Percentiles rank a stretch among this genome's conserved stretches.
These are phyloP conservation scores for Pseudocercospora musae DNA, from an alignment of 2,329 filamentous ascomycete genomes.

Conservation along the genomic window DNA sequence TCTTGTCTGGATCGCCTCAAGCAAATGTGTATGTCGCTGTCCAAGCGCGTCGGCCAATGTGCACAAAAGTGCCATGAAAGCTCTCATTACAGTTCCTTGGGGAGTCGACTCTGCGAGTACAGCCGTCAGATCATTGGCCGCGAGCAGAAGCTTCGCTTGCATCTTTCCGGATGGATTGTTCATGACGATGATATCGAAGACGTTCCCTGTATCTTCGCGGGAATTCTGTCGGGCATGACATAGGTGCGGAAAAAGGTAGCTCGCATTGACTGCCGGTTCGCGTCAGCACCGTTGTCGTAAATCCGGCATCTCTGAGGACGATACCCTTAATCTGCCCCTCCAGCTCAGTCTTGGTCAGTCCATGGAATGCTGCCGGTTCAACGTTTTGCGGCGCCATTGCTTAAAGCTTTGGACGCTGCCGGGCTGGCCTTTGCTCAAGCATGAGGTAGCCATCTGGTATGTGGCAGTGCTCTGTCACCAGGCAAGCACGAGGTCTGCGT, in stretches of 20 bases:
- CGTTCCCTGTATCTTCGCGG: not conserved
- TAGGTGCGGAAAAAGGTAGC: not conserved
- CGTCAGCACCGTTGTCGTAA: not conserved
- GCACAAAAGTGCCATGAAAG: not conserved
- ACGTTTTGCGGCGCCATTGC: not conserved
- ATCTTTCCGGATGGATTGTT: not conserved
- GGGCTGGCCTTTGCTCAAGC: not conserved
- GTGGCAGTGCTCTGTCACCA: not conserved
- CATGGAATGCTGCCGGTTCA: not conserved
- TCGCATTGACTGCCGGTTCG: not conserved
- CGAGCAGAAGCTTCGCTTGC: not conserved
- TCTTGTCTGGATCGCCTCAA: not conserved
- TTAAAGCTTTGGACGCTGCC: not conserved
- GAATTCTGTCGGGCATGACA: not conserved
- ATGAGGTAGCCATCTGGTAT: not conserved
- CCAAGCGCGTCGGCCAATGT: not conserved
- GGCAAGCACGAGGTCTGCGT: not conserved
- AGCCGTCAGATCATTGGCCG: not conserved
- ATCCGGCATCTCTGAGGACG: too few relatives aligned
- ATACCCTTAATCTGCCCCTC: not conserved
- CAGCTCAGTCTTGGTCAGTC: not conserved
- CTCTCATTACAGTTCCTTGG: not conserved
- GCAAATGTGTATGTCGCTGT: not conserved
- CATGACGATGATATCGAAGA: not conserved
- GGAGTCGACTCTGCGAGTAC: not conserved